These are phyloP conservation scores for Picea sitchensis DNA, from an alignment of 75 land plant species.

Conservation along the genomic window DNA sequence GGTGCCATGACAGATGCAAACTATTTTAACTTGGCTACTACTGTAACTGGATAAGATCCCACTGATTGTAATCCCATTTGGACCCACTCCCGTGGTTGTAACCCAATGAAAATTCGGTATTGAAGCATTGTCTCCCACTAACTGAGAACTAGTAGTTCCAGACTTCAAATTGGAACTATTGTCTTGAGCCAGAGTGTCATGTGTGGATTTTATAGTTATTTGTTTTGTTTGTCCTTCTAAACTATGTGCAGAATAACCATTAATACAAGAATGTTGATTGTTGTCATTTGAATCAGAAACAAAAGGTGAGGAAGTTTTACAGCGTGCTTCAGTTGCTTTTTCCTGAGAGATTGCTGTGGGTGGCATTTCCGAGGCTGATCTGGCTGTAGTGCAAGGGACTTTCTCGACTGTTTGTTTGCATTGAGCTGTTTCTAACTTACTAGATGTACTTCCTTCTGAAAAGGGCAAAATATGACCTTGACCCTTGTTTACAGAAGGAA, in stretches of 20 bases:
- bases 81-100: slow-evolving; percentile 67
- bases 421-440: not conserved
- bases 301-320: slow-evolving; percentile 4
- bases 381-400: not conserved
- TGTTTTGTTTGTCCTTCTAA: not conserved
- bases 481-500: not conserved
- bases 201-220: not conserved
- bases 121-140: slow-evolving; percentile 8
- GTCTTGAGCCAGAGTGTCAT: not conserved
- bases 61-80: slow-evolving; percentile 58
- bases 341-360: slow-evolving; percentile 9
- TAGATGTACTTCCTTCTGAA: slow-evolving; percentile 2
- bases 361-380: not conserved
- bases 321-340: not conserved
- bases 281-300: slow-evolving; percentile 3
- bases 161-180: slow-evolving; percentile 16
- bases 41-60: slow-evolving; percentile 64
- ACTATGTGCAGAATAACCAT: not conserved
- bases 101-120: slow-evolving; percentile 50
- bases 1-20: slow-evolving; percentile 73
- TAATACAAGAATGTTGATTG: not conserved
- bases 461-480: slow-evolving; percentile 1
- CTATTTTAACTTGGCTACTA: slow-evolving; percentile 59
- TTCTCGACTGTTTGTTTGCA: not conserved
- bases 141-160: slow-evolving; percentile 8